Conservation (phyloP, 2,329 filamentous ascomycete species). For the Colletotrichum shisoi region DNA sequence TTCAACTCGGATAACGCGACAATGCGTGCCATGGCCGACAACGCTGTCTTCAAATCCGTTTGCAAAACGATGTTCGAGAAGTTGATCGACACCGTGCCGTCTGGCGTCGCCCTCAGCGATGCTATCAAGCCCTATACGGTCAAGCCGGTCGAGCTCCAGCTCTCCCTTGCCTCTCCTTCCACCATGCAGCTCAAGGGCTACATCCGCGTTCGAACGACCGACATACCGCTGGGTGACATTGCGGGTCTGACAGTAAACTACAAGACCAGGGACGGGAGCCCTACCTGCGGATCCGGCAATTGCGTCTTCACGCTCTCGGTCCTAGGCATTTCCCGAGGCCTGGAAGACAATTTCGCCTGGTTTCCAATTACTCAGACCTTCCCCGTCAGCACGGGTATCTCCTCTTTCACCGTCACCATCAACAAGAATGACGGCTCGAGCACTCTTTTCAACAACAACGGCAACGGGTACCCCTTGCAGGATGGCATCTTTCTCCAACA, state of each 20-base stretch:
- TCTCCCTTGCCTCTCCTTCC: constrained; percentile 61
- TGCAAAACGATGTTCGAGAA: constrained; percentile 64
- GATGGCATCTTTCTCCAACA: constrained; percentile 64
- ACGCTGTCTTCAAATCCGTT: constrained; percentile 54
- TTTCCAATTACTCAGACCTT: constrained; percentile 61
- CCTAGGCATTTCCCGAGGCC: constrained; percentile 61
- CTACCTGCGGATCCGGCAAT: constrained; percentile 52
- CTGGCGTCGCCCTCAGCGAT: constrained; percentile 58
- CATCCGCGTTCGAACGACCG: constrained; percentile 65
- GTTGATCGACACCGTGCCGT: constrained; percentile 69
- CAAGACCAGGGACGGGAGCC: constrained; percentile 62
- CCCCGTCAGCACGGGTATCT: constrained; percentile 65
- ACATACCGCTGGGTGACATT: constrained; percentile 53
- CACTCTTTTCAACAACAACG: constrained; percentile 64
- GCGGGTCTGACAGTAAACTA: constrained; percentile 61
- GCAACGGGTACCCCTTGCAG: constrained; percentile 61
- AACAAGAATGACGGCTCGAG: constrained; percentile 58
- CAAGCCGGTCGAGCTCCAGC: constrained; percentile 66
- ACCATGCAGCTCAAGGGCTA: constrained; percentile 61
- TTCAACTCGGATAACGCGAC: constrained; percentile 66
- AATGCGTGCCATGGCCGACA: constrained; percentile 57
- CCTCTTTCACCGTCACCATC: constrained; percentile 65
- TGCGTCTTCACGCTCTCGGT: constrained; percentile 57
- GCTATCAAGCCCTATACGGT: constrained; percentile 64
- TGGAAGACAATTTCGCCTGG: constrained; percentile 68